Conservation (phyloP, 495 filamentous ascomycete genomes). For the Penicillium macrosclerotiorum region DNA sequence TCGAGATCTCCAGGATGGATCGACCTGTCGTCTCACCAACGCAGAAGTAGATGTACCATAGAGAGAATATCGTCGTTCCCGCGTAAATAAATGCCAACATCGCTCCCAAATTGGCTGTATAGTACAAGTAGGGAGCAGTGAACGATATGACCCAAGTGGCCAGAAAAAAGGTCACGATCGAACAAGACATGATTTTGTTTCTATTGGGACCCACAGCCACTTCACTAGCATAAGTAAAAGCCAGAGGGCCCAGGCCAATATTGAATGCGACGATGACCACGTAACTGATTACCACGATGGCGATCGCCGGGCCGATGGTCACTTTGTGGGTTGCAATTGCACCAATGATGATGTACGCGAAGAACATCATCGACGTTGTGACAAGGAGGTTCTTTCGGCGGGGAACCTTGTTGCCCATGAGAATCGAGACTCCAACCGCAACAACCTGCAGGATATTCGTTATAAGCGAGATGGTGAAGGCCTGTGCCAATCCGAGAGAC, state of each 20-base stretch:
- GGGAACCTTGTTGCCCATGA: slow-evolving; percentile 31
- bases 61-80: slow-evolving; percentile 23
- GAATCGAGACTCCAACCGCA: slow-evolving; percentile 24
- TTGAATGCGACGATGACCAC: slow-evolving; percentile 35
- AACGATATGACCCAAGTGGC: slow-evolving; percentile 37
- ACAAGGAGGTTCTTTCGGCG: slow-evolving; percentile 31
- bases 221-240: slow-evolving; percentile 32
- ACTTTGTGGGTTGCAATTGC: slow-evolving; percentile 25
- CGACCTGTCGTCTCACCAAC: slow-evolving; percentile 37
- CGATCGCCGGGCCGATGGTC: slow-evolving; percentile 13
- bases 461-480: slow-evolving; percentile 36
- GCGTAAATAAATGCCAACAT: slow-evolving; percentile 40
- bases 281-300: slow-evolving; percentile 30
- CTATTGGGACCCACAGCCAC: slow-evolving; percentile 38
- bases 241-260: slow-evolving; percentile 31
- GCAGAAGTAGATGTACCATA: slow-evolving; percentile 41
- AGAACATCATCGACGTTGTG: slow-evolving; percentile 25
- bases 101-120: slow-evolving; percentile 30
- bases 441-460: slow-evolving; percentile 37
- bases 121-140: slow-evolving; percentile 39
- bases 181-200: slow-evolving; percentile 34
- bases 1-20: slow-evolving; percentile 28
- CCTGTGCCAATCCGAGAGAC: slow-evolving; percentile 29
- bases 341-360: slow-evolving; percentile 34
- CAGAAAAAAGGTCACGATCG: slow-evolving; percentile 33